These are phyloP conservation scores for Saccharomyces uvarum DNA, from an alignment of 1,139 yeast genomes.

Conservation along the genomic window DNA sequence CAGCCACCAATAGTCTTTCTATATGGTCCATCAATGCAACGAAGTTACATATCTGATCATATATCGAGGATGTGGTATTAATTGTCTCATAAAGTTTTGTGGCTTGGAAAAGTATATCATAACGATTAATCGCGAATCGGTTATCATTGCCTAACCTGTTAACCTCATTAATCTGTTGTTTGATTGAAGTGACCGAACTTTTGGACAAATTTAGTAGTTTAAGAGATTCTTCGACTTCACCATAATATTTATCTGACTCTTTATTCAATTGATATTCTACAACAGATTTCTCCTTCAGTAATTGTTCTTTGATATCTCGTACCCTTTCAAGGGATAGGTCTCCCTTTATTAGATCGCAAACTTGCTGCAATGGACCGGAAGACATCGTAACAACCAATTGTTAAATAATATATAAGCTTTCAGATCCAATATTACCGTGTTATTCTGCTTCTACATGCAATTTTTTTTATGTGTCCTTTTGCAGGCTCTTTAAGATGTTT, in stretches of 20 bases:
- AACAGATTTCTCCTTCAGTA: slow-evolving; percentile 59
- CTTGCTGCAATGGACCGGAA: slow-evolving; percentile 11
- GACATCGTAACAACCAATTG: slow-evolving; percentile 6
- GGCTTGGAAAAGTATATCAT: slow-evolving; percentile 51
- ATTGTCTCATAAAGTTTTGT: slow-evolving; percentile 67
- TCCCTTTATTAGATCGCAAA: slow-evolving; percentile 24
- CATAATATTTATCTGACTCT: slow-evolving; percentile 38
- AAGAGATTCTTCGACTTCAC: slow-evolving; percentile 23
- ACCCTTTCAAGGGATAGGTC: slow-evolving; percentile 27
- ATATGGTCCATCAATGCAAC: slow-evolving; percentile 45
- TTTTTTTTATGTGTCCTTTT: neutral
- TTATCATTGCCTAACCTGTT: slow-evolving; percentile 50
- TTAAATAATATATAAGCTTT: neutral
- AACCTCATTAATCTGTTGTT: slow-evolving; percentile 51
- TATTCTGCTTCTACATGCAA: neutral
- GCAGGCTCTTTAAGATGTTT: neutral
- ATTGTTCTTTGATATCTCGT: slow-evolving; percentile 42
- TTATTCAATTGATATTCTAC: slow-evolving; percentile 64
- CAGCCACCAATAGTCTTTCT: slow-evolving; percentile 46
- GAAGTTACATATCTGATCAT: slow-evolving; percentile 55
- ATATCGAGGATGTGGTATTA: slow-evolving; percentile 58
- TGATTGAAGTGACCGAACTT: slow-evolving; percentile 40
- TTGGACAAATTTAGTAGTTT: slow-evolving; percentile 30
- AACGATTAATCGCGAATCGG: slow-evolving; percentile 45
- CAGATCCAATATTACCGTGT: neutral